These are phyloP conservation scores for Fusarium vanettenii DNA, from an alignment of 2,329 filamentous ascomycete genomes.

Conservation along the genomic window DNA sequence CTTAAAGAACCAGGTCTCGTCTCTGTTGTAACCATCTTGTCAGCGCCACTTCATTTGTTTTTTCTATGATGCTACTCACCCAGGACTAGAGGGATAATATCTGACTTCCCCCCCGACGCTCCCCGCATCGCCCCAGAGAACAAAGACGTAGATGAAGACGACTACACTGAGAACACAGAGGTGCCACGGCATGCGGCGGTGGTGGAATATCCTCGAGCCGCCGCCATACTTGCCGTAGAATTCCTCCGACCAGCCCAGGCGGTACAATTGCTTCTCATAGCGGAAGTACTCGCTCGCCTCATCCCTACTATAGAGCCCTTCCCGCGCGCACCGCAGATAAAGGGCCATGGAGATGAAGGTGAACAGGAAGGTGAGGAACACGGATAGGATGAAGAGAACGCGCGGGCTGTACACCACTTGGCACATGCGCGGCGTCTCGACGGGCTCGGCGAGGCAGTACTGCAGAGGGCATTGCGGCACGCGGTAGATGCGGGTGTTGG, in stretches of 20 bases:
- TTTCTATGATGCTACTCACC: background rate
- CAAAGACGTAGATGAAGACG: background rate
- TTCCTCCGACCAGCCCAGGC: background rate
- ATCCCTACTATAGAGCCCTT: background rate
- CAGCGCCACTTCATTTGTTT: background rate
- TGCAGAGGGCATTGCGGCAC: background rate
- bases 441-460: background rate
- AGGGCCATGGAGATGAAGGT: background rate
- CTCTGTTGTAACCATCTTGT: background rate
- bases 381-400: background rate
- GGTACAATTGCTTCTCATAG: background rate
- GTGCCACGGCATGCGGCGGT: background rate
- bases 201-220: background rate
- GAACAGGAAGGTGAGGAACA: background rate
- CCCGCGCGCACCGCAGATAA: background rate
- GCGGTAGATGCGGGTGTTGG: background rate
- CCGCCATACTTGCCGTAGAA: background rate
- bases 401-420: background rate
- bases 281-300: background rate
- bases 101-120: background rate
- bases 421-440: background rate
- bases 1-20: background rate
- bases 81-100: background rate
- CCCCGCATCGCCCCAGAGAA: background rate
- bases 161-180: background rate